Base-by-base conservation (phyloP, 2,329 filamentous ascomycete species). In the Pseudofabraea citricarpa region DNA sequence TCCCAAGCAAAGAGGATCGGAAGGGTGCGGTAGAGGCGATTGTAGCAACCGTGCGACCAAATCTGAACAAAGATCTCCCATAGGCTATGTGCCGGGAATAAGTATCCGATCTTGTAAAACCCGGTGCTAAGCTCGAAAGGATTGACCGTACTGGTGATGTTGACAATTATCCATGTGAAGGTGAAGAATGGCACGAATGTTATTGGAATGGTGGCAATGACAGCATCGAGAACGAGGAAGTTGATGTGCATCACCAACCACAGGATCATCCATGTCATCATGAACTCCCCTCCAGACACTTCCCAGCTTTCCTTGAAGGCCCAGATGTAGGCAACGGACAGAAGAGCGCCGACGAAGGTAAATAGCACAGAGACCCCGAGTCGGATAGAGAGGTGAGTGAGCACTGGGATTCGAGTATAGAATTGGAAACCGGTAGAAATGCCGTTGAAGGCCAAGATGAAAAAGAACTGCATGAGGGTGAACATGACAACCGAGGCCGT, bases 91-190 rank as follows among this genome's bases (percentile, higher is more conserved):
- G 85, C 59, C 7, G 80, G 81, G 75, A 79, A 81, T 0, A 73
- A 79, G 55, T 81, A 81, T 0, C 77, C 79, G 75, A 77, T 85
- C 2, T 61, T 56, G 55, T 79, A 85, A 53, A 85, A 83, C 0
- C 59, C 64, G 0, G 77, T 74, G 2, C 75, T 72, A 19, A 85
- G 63, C 20, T 79, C 75, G 33, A 84, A 64, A 3, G 74, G 63
- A 56, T 83, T 79, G 52, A 85, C 82, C 0, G 70, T 64, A 1
- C 77, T 81, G 0, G 71, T 66, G 0, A 83, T 77, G 53, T 85
- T 85, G 6, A 76, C 74, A 43, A 85, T 80, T 32, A 84, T 77
- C 79, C 78, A 83, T 53, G 82, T 63, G 1, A 73, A 52, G 0
- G 73, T 49, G 9, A 68, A 63, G 49, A 73, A 69, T 0, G 70